Evolutionary conservation across 208 protist species (phyloP).

Genomic region (Leishmania amazonensis): DNA sequence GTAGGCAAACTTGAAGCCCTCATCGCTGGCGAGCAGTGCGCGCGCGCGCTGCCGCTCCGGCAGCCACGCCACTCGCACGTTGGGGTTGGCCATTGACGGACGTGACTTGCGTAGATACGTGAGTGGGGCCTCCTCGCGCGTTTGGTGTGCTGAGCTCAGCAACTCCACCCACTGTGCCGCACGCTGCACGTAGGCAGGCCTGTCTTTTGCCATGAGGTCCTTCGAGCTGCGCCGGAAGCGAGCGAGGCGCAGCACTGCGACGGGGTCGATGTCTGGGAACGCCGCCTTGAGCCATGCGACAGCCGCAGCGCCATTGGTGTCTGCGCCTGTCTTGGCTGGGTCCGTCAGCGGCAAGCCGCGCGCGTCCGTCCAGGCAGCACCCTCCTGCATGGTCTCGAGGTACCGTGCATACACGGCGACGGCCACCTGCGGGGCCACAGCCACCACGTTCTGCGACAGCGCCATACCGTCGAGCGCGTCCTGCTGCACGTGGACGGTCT

Average conservation of each 20-base stretch:
- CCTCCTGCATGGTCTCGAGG: constrained; percentile 26
- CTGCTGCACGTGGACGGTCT: constrained; percentile 43
- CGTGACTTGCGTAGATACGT: constrained; percentile 86
- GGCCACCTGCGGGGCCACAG: constrained; percentile 76
- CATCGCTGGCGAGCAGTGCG: constrained; percentile 73
- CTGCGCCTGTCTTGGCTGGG: constrained; percentile 11
- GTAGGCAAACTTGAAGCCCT: constrained; percentile 72
- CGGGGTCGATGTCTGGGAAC: constrained; percentile 72
- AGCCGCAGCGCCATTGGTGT: constrained; percentile 18
- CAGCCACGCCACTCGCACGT: constrained; percentile 83
- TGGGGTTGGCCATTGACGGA: constrained; percentile 65
- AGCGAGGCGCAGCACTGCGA: constrained; percentile 73
- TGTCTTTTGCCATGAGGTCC: constrained; percentile 82
- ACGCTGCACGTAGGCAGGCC: constrained; percentile 64
- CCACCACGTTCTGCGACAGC: constrained; percentile 52
- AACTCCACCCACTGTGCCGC: constrained; percentile 76
- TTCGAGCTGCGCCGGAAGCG: constrained; percentile 53
- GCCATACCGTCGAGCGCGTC: constrained; percentile 45
- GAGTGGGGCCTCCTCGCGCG: constrained; percentile 71
- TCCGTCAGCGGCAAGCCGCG: constrained; percentile 25
- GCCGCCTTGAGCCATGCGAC: constrained; percentile 62
- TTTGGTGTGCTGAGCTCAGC: constrained; percentile 54
- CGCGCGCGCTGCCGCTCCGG: constrained; percentile 45
- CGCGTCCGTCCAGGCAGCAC: constrained; percentile 12
- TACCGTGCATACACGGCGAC: constrained; percentile 62